Evolutionary conservation across 1,284 basidiomycete genomes (phyloP).

Genomic region (Schizopora paradoxa): DNA sequence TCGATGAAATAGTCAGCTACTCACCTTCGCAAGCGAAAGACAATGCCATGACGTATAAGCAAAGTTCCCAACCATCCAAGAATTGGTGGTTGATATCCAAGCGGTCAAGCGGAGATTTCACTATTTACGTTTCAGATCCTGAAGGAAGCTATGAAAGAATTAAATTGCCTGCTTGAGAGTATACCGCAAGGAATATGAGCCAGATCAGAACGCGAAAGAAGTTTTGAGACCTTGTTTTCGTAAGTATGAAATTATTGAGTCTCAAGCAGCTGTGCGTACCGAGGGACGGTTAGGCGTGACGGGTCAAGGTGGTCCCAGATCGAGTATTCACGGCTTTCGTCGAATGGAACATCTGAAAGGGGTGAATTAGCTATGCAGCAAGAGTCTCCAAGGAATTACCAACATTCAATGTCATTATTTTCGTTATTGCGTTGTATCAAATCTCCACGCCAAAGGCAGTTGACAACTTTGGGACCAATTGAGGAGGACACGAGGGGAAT

Average conservation of each 20-base stretch:
- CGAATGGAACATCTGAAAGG: slow-evolving; percentile 53
- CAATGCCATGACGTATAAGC: slow-evolving; percentile 71
- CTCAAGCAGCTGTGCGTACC: slow-evolving; percentile 36
- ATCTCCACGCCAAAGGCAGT: slow-evolving; percentile 75
- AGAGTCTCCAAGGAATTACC: slow-evolving; percentile 20
- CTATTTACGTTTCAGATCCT: slow-evolving; percentile 30
- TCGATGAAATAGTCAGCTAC: slow-evolving; percentile 15
- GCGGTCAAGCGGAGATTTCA: slow-evolving; percentile 67
- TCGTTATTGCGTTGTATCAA: slow-evolving; percentile 74
- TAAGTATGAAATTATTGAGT: slow-evolving; percentile 1
- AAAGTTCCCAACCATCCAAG: slow-evolving; percentile 73
- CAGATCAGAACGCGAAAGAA: slow-evolving; percentile 72
- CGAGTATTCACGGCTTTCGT: slow-evolving; percentile 41
- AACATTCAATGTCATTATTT: slow-evolving; percentile 66
- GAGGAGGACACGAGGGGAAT: slow-evolving; percentile 5
- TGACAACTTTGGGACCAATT: slow-evolving; percentile 44
- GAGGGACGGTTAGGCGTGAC: slow-evolving; percentile 79
- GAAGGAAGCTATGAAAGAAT: slow-evolving; percentile 11
- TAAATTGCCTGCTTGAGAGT: slow-evolving; percentile 74
- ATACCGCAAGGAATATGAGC: slow-evolving; percentile 80
- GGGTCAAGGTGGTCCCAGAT: slow-evolving; percentile 75
- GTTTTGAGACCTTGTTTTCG: slow-evolving; percentile 60
- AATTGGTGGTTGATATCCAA: slow-evolving; percentile 42
- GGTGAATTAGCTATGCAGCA: not conserved
- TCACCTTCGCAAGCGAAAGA: slow-evolving; percentile 77